A percentile compares a stretch with the other conserved stretches of the same genome.
Conservation (phyloP, 2,329 filamentous ascomycete species). For the Sporothrix brasiliensis region DNA sequence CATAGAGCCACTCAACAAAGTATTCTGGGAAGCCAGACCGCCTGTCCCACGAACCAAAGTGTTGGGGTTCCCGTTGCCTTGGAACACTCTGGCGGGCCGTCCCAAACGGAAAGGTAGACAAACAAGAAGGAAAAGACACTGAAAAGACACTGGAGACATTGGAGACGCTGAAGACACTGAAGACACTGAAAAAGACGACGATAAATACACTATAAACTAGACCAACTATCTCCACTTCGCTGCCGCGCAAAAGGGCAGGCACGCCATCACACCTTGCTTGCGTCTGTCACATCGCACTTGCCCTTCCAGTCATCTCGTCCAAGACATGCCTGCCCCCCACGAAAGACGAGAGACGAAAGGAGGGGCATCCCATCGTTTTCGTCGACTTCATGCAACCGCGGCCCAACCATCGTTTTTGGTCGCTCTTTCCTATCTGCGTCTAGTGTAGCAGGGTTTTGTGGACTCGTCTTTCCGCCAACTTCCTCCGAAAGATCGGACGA, state of each 20-base stretch:
- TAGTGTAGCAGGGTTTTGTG: background rate
- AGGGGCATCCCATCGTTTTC: background rate
- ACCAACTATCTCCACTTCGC: conserved; percentile 7
- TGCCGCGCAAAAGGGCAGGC: background rate
- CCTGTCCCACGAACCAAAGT: conserved; percentile 15
- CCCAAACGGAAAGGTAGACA: too few relatives aligned
- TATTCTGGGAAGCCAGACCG: background rate
- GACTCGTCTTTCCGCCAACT: background rate
- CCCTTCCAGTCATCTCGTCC: background rate
- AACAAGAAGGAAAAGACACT: too few relatives aligned
- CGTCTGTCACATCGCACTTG: background rate
- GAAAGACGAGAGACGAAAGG: background rate
- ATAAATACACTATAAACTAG: too few relatives aligned
- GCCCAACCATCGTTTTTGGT: too few relatives aligned
- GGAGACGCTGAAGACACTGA: too few relatives aligned
- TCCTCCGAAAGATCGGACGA: background rate
- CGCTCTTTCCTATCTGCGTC: conserved; percentile 11
- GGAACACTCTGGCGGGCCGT: too few relatives aligned
- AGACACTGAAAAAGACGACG: too few relatives aligned
- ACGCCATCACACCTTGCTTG: background rate
- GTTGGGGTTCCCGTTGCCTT: background rate
- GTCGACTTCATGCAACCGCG: too few relatives aligned
- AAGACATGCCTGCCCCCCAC: conserved; percentile 3
- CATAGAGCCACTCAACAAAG: too few relatives aligned
- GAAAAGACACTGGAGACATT: too few relatives aligned